phyloP scores from a whole-genome alignment of 306 rosid species.

The Aeschynomene evenia region DNA sequence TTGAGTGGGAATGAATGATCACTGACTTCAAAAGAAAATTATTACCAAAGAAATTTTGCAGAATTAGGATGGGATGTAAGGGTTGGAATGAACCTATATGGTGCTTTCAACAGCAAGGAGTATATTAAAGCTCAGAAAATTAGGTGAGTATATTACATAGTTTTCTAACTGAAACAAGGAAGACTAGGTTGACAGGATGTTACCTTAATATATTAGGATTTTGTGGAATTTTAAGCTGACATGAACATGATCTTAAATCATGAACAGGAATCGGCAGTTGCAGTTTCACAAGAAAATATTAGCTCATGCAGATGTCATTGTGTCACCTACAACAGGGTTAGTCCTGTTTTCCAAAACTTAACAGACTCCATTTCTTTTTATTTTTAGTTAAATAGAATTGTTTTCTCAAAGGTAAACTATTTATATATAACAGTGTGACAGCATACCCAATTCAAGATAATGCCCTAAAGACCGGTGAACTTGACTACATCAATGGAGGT shows the following conservation, averaged over 20 bases:
- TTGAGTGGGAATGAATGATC: constrained; percentile 5
- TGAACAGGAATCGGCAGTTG: constrained; percentile 76
- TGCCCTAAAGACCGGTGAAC: constrained; percentile 86
- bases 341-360: constrained; percentile 24
- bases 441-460: constrained; percentile 77
- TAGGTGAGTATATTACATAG: constrained; percentile 44
- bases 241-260: neutral
- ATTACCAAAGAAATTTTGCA: constrained; percentile 48
- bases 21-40: constrained; percentile 34
- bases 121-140: constrained; percentile 84
- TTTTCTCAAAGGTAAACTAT: neutral
- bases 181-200: too few relatives aligned
- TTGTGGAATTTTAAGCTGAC: neutral
- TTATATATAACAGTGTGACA: constrained; percentile 67
- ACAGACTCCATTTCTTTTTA: neutral
- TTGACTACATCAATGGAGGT: constrained; percentile 96
- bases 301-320: constrained; percentile 74
- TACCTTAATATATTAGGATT: neutral
- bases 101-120: constrained; percentile 76
- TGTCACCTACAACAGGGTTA: constrained; percentile 88
- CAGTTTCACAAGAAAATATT: constrained; percentile 70
- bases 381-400: neutral
- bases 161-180: neutral
- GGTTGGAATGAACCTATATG: constrained; percentile 67
- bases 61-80: constrained; percentile 89